Base-by-base conservation (phyloP, 202 grass and related monocot species). In the Schoenoplectus tabernaemontani region DNA sequence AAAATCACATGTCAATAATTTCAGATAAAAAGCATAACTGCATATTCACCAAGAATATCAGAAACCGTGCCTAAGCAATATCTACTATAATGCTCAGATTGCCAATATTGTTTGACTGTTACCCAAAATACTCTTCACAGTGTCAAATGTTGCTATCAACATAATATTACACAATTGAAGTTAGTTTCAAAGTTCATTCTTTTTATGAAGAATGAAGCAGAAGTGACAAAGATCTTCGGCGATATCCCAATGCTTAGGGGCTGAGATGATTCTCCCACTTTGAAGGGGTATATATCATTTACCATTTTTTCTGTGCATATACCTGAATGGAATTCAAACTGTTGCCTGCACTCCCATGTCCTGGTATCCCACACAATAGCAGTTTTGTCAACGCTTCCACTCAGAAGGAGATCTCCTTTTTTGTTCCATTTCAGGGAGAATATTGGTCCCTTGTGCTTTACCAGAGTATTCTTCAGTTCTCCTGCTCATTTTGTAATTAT, bases 341-440 rank as follows among this genome's bases (percentile, higher is more conserved):
- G 95, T 37, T 98, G 95, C 71, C 91, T 95, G 72, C 91, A 94
- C 26, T 98, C 95, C 95, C 95, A 98, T 36, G 91, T 90, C 83
- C 94, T 98, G 66, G 95, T 98, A 80, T 98, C 95, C 95, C 95
- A 98, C 57, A 95, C 95, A 81, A 98, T 95, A 85, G 95, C 95
- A 87, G 91, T 98, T 89, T 92, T 98, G 61, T 98, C 95, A 82
- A 98, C 95, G 4, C 95, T 98, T 76, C 91, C 95, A 85, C 95
- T 98, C 42, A 95, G 83, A 64, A 98, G 89, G 68, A 86, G 91
- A 95, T 98, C 95, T 34, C 95, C 95, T 68, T 95, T 98, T 75
- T 90, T 98, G 59, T 98, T 98, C 95, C 95, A 98, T 98, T 98
- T 98, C 81, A 98, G 83, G 3, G 95, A 98, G 86, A 95, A 98